Base-by-base conservation (phyloP, 2,329 filamentous ascomycete genomes). In the Cercospora brassicicola region DNA sequence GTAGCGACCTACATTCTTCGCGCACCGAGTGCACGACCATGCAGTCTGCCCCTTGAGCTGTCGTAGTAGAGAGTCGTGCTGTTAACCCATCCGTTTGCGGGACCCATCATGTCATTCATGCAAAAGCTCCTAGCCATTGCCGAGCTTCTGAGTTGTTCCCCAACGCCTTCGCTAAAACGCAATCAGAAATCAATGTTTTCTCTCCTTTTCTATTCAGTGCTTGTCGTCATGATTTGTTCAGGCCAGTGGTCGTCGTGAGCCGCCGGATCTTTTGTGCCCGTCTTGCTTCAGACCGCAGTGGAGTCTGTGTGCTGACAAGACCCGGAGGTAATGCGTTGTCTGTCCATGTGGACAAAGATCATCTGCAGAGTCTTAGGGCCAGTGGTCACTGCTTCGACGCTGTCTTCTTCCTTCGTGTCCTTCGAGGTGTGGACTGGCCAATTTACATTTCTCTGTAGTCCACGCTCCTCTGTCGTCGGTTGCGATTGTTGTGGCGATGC, bases 401-500 rank as follows among this genome's bases (percentile, higher is more conserved):
- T 7, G 20, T 26, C 45, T 4, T 23, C 18, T 10, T 13, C 20
- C 45, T 23, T 20, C 20, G 20, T 15, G 20, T 51, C 45, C 9
- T 6, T 15, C 26, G 53, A 57, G 28, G 2, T 26, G 15, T 30
- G 8, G 10, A 28, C 26, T 57, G 30, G 18, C 31, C 36, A 7
- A 13, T 63, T 18, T 59, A 94, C 59, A 97, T 84, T 82, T 96
- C 92, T 71, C 92, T 87, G 79, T 95, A 98, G 81, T 99, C 95
- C 78, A 92, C 95, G 10, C 94, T 94, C 65, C 95, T 87, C 64
- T 92, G 88, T 74, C 92, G 86, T 72, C 90, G 88, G 75, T 93
- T 90, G 75, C 91, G 88, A 76, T 93, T 92, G 79, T 94, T 90
- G 77, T 95, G 92, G 61, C 95, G 88, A 77, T 97, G 92, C 2